Base-by-base conservation (phyloP, 192 early-diverging fungal species). In the Chytriomyces confervae region DNA sequence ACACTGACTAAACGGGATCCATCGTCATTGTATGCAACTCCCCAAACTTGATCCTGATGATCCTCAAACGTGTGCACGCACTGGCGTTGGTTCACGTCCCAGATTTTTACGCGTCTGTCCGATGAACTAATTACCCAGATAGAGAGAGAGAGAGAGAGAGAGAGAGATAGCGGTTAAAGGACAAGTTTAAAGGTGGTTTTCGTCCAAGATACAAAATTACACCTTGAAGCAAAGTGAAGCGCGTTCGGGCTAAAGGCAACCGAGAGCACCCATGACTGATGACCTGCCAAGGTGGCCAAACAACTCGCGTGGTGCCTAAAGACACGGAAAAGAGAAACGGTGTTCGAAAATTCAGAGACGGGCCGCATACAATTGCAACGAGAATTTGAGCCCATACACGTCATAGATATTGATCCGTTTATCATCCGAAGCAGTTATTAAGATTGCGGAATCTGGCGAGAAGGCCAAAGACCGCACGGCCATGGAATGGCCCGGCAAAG, bases 21-120 rank as follows among this genome's bases (percentile, higher is more conserved):
- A 45, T 93, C 89, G 61, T 90, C 87, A 83, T 91, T 94, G 84
- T 91, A 95, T 3, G 91, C 91, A 16, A 95, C 84, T 11, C 92
- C 92, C 94, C 93, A 95, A 27, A 95, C 92, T 85, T 95, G 93
- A 74, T 94, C 94, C 5, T 84, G 86, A 66, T 95, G 94, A 0
- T 88, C 86, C 67, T 94, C 91, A 75, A 92, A 90, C 24, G 94
- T 95, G 73, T 94, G 91, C 50, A 94, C 80, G 77, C 90, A 91
- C 74, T 92, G 91, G 60, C 89, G 79, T 10, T 85, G 84, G 44
- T 89, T 88, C 13, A 92, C 65, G 85, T 95, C 93, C 94, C 94
- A 95, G 11, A 95, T 82, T 84, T 95, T 95, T 50, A 93, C 89
- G 61, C 89, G 87, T 66, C 91, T 93, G 75, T 95, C 94, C 67